Conservation (phyloP, 768 basidiomycete genomes). For the Ramaria rubella region DNA sequence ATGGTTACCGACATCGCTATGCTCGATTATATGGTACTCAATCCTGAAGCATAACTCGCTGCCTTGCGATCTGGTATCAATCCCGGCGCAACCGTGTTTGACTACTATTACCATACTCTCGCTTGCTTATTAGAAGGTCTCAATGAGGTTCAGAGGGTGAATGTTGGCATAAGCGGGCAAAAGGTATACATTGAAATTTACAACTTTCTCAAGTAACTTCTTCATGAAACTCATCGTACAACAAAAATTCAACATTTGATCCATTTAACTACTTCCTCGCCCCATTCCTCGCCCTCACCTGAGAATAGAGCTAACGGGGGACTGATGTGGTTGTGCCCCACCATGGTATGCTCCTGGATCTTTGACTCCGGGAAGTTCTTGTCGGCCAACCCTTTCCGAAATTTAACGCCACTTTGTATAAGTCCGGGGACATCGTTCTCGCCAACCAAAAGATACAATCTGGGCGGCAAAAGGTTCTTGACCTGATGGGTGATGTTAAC, state of each 20-base stretch:
- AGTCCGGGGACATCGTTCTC: slow-evolving; percentile 50
- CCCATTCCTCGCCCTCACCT: slow-evolving; percentile 62
- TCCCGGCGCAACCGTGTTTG: no score
- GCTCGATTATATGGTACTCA: no score
- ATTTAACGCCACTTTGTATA: slow-evolving; percentile 28
- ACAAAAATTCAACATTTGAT: slow-evolving; percentile 21
- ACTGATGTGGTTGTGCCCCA: slow-evolving; percentile 62
- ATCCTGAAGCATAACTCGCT: no score
- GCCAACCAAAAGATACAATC: slow-evolving; percentile 40
- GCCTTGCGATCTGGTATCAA: no score
- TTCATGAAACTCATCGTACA: no score
- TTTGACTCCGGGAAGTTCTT: slow-evolving; percentile 25
- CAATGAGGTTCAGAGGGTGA: no score
- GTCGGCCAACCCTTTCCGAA: slow-evolving; percentile 32
- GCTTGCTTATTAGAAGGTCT: no score
- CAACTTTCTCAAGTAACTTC: no score
- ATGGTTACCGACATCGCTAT: no score
- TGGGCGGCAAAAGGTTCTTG: slow-evolving; percentile 36
- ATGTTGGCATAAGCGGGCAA: no score
- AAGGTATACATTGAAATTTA: no score
- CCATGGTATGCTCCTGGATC: slow-evolving; percentile 31
- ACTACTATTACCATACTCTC: no score
- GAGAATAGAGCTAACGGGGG: slow-evolving; percentile 41
- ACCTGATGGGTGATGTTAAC: slow-evolving; percentile 29
- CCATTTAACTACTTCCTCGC: slow-evolving; percentile 36